Conservation (phyloP, 768 basidiomycete genomes). For the Glaciozyma antarctica region DNA sequence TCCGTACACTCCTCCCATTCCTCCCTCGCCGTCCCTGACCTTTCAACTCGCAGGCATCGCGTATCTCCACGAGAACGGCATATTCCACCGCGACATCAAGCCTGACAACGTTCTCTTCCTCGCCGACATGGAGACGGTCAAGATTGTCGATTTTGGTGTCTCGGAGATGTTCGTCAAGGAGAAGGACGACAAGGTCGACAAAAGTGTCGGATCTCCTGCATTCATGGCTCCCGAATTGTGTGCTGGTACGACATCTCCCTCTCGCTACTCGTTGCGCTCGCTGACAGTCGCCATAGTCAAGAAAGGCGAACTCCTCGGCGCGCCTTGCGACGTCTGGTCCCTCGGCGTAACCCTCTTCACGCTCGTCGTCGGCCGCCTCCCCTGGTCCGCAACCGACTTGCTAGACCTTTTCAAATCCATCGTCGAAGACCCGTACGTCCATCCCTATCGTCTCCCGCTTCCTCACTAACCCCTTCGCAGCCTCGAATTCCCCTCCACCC, state of each 20-base stretch:
- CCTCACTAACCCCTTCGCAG: background rate
- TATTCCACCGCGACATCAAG: slow-evolving; percentile 37
- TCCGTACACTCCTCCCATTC: background rate
- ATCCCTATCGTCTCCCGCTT: background rate
- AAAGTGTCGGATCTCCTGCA: slow-evolving; percentile 61
- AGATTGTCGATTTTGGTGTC: slow-evolving; percentile 96
- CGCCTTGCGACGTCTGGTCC: background rate
- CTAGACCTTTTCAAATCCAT: slow-evolving; percentile 10
- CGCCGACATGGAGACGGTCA: slow-evolving; percentile 72
- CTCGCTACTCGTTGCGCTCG: background rate
- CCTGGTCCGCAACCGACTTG: slow-evolving; percentile 19
- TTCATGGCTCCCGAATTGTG: slow-evolving; percentile 95
- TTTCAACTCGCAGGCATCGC: slow-evolving; percentile 18
- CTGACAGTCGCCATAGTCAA: background rate
- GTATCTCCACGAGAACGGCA: slow-evolving; percentile 32
- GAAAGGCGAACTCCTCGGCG: background rate
- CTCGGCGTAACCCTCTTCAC: slow-evolving; percentile 31
- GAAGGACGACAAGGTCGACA: slow-evolving; percentile 38
- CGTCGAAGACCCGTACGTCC: slow-evolving; percentile 17
- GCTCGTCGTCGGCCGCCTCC: slow-evolving; percentile 31
- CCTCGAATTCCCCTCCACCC: background rate
- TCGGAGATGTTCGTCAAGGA: slow-evolving; percentile 80
- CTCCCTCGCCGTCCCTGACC: background rate
- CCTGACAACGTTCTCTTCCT: slow-evolving; percentile 54
- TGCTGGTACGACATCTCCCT: slow-evolving; percentile 37